Evolutionary conservation across 495 filamentous ascomycete genomes (phyloP), one percentile per base, ranked within the genome.

Genomic region (Aspergillus avenaceus): DNA sequence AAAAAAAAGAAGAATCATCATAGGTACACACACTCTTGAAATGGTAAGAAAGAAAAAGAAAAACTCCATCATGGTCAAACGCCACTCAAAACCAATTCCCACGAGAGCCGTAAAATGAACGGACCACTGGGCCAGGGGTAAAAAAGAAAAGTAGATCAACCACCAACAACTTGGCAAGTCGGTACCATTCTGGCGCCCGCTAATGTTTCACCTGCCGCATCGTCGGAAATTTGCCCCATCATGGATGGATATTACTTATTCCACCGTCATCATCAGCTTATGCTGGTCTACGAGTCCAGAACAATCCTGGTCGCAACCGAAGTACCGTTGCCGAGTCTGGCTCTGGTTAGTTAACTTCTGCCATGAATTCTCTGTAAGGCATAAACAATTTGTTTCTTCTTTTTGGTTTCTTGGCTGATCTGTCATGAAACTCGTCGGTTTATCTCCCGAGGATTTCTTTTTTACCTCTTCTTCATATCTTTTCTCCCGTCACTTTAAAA

Each of bases 91-190:
- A n/a, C n/a, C n/a, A n/a, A n/a, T n/a, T n/a, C n/a, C 31, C 29
- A 32, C 24, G 50, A 53, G 34, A 27, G 14, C 34, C 31, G 23
- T 16, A 47, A n/a, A 42, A 41, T 41, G 48, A 45, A 44, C 41
- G 41, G 41, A 18, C 41, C 40, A 44, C 27, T 14, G 14, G 19
- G 29, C 32, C 52, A 49, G 47, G 52, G 52, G 42, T 34, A 16
- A 27, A 9, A 1, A 19, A 47, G 36, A 27, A 9, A 1, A 19
- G 44, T 34, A 44, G 57, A 60, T 56, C 53, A 53, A 60, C 53
- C 50, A 40, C 53, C 53, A 56, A 60, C 32, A 54, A 60, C 58
- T 60, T 60, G 54, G 58, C 58, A 55, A 54, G 45, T 52, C 53
- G 50, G 53, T 47, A 54, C 41, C 34, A 23, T 38, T 41, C 34